Base-by-base conservation (phyloP, 805 yeast genomes). In the Komagataella ulmi region DNA sequence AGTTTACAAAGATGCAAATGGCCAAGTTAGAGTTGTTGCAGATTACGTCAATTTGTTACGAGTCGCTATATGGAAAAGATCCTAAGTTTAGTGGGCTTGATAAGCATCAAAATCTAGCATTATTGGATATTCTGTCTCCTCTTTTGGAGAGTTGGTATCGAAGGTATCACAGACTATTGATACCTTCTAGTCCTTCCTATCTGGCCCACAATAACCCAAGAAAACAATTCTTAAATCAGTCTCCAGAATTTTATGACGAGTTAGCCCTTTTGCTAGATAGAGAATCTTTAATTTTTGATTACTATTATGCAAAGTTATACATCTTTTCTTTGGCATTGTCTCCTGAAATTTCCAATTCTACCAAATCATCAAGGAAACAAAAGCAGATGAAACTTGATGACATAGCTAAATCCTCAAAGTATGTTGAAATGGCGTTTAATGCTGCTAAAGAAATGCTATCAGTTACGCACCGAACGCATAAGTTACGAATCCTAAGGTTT, bases 11-110 rank as follows among this genome's bases (percentile, higher is more conserved):
- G 8, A 65, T 73, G 23, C 95, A 88, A 58, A 76, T 76, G 58
- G 97, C 96, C 2, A 85, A 85, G 56, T 71, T 90, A 36, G 96
- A 88, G 59, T 66, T 90, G 44, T 66, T 88, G 40, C 85, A 85
- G 60, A 85, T 90, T 56, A 78, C 85, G 66, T 79, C 90, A 1
- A 70, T 89, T 50, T 95, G 93, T 44, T 88, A 87, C 63, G 95
- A 88, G 58, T 80, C 91, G 1, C 70, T 90, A 17, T 90, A 90
- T 62, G 83, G 84, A 17, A 78, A 75, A 49, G 79, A 76, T 55
- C 79, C 81, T 2, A 81, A 75, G 56, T 59, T 74, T 51, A 77
- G 77, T 46, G 64, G 69, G 4, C 64, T 75, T 36, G 73, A 76
- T 48, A 83, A 79, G 59, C 70, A 80, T 45, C 89, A 84, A 55